These are phyloP conservation scores for Carex cristatella DNA, from an alignment of 176 grass and related monocot species.

Conservation along the genomic window DNA sequence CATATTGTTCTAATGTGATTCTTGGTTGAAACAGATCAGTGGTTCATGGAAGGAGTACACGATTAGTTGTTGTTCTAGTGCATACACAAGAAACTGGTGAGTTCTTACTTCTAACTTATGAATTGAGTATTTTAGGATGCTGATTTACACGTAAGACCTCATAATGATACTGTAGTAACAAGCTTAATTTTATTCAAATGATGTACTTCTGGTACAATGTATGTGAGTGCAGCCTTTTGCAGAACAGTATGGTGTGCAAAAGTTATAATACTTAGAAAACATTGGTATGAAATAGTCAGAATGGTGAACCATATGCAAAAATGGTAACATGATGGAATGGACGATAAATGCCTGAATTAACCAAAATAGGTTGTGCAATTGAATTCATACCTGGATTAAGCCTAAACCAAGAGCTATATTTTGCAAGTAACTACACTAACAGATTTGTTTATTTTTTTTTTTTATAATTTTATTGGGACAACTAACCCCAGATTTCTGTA, in stretches of 20 bases:
- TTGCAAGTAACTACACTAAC: not conserved
- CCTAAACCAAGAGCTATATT: not conserved
- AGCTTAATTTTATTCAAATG: not conserved
- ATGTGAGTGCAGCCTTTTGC: not conserved
- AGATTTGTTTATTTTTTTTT: not conserved
- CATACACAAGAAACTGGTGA: conserved; percentile 56
- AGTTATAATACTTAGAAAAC: not conserved
- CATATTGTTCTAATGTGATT: conserved; percentile 12
- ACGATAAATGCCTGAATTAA: not conserved
- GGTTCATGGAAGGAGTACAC: conserved; percentile 62
- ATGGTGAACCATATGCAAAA: not conserved
- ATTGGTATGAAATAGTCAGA: not conserved
- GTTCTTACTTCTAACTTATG: conserved; percentile 17
- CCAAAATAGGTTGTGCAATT: not conserved
- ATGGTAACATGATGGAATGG: not conserved
- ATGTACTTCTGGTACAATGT: not conserved
- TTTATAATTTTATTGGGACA: not conserved
- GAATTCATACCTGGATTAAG: not conserved
- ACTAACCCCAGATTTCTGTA: not conserved
- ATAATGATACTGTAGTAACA: not conserved
- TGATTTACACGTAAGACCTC: not conserved
- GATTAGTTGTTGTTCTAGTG: conserved; percentile 84
- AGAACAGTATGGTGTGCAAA: not conserved
- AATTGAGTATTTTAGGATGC: not conserved
- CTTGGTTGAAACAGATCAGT: conserved; percentile 53